Evolutionary conservation across 441 rosid genomes (phyloP).

Genomic region (Monsonia emarginata): DNA sequence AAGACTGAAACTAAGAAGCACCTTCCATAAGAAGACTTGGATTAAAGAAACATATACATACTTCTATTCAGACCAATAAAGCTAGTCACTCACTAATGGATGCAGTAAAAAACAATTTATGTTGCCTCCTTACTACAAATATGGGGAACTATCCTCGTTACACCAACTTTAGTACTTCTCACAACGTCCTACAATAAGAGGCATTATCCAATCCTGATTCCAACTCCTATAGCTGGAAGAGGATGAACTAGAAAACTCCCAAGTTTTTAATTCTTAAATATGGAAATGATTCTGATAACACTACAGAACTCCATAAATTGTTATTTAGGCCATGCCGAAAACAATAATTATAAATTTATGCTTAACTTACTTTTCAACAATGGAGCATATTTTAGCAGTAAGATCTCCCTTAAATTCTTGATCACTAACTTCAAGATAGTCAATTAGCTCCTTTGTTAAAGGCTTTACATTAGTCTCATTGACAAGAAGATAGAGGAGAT

Average conservation of each 20-base stretch:
- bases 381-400: conserved; percentile 89
- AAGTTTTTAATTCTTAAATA: neutral
- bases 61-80: neutral
- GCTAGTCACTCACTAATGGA: neutral
- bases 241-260: neutral
- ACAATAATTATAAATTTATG: conserved; percentile 8
- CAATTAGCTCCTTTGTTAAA: conserved; percentile 79
- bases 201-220: neutral
- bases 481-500: conserved; percentile 73
- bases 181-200: neutral
- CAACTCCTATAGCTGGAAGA: neutral
- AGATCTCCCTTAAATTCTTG: conserved; percentile 94
- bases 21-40: neutral
- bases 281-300: neutral
- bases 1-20: conserved; percentile 3
- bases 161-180: neutral
- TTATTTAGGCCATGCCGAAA: neutral
- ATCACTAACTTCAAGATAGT: conserved; percentile 88
- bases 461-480: conserved; percentile 89
- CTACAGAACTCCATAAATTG: conserved; percentile 11
- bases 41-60: neutral
- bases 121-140: neutral
- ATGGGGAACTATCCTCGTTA: neutral
- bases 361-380: conserved; percentile 81
- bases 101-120: neutral